Conservation (phyloP, 2,329 filamentous ascomycete genomes). For the Immersiporthe knoxdaviesiana region DNA sequence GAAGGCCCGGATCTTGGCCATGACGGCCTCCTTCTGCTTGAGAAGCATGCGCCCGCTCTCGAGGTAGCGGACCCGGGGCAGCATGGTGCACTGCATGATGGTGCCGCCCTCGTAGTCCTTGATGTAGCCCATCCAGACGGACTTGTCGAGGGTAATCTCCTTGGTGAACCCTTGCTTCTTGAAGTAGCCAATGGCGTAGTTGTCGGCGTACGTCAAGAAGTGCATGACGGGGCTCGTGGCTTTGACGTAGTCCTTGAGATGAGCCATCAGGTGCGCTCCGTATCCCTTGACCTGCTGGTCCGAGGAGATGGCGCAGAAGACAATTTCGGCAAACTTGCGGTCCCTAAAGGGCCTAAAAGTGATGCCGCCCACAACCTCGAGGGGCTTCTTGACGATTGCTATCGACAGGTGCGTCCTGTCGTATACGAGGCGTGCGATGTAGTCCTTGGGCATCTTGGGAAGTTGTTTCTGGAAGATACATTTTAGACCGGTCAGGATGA, state of each 20-base stretch:
- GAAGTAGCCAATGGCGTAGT: constrained; percentile 98
- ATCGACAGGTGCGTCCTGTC: constrained; percentile 95
- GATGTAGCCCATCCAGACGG: constrained; percentile 99
- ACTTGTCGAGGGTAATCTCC: constrained; percentile 88
- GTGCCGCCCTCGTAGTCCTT: constrained; percentile 99
- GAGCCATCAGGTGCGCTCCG: constrained; percentile 95
- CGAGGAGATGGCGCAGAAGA: constrained; percentile 96
- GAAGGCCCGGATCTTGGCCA: constrained; percentile 91
- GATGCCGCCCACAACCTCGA: constrained; percentile 95
- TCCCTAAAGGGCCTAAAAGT: constrained; percentile 94
- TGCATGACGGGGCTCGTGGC: constrained; percentile 97
- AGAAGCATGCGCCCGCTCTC: constrained; percentile 91
- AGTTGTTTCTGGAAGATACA: constrained; percentile 98
- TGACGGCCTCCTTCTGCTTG: constrained; percentile 95
- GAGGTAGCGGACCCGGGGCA: constrained; percentile 91
- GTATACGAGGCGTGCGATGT: constrained; percentile 96
- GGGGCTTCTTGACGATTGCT: constrained; percentile 93
- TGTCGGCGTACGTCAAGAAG: constrained; percentile 97
- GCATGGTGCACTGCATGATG: constrained; percentile 99
- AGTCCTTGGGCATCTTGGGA: constrained; percentile 99
- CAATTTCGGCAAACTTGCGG: constrained; percentile 94
- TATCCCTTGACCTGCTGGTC: constrained; percentile 99
- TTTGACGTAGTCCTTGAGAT: constrained; percentile 97
- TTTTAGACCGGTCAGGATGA: constrained; percentile 93
- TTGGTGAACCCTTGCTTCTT: constrained; percentile 99